Evolutionary conservation across 1,139 yeast genomes (phyloP).

Genomic region (Nakaseomyces glabratus): DNA sequence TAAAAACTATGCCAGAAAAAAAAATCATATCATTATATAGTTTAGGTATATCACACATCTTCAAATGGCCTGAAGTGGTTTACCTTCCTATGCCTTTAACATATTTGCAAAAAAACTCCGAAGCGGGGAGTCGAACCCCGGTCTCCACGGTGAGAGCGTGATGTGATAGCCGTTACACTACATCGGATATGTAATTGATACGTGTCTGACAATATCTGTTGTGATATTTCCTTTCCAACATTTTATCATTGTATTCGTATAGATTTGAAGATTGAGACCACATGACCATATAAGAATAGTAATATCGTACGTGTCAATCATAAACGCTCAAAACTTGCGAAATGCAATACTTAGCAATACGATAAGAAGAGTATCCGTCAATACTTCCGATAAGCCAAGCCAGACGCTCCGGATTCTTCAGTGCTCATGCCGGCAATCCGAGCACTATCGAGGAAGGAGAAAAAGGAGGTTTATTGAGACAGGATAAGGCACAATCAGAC

Average conservation of each 20-base stretch:
- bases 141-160: conserved; percentile 32
- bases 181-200: no score
- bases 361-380: neutral
- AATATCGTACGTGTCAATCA: neutral
- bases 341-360: no score
- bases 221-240: neutral
- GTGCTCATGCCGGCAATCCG: no score
- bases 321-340: neutral
- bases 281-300: neutral
- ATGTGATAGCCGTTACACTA: conserved; percentile 32
- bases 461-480: no score
- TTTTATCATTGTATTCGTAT: neutral
- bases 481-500: no score
- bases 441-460: no score
- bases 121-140: conserved; percentile 33
- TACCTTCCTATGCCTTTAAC: conserved; percentile 2
- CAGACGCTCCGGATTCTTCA: no score
- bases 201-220: conserved; percentile 8
- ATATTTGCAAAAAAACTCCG: conserved; percentile 18
- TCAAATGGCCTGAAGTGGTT: no score
- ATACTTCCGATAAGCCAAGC: no score
- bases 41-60: no score
- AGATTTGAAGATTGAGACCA: neutral
- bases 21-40: no score
- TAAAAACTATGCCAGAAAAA: no score